These are phyloP conservation scores for Naegleria lovaniensis DNA, from an alignment of 208 protist genomes.

Conservation along the genomic window DNA sequence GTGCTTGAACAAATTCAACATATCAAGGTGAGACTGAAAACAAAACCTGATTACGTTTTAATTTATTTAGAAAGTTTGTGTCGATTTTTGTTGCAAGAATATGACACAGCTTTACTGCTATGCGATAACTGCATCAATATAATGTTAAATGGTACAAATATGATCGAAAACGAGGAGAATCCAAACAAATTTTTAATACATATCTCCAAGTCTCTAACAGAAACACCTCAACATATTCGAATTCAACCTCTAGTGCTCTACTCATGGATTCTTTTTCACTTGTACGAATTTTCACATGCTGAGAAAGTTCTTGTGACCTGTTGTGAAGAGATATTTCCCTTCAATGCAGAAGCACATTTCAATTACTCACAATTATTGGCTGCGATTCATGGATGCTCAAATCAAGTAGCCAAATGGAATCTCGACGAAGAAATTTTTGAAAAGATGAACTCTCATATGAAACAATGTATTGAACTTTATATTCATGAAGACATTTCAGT, in stretches of 20 bases:
- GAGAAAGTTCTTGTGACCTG: neutral
- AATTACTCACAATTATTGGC: neutral
- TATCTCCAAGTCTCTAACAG: too few relatives aligned
- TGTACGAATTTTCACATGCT: neutral
- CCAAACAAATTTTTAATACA: too few relatives aligned
- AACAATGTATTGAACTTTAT: neutral
- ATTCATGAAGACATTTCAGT: neutral
- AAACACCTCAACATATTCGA: neutral
- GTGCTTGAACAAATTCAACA: neutral
- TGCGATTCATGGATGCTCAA: neutral
- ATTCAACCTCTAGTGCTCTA: neutral
- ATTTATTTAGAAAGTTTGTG: neutral
- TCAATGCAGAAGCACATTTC: neutral
- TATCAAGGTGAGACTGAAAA: too few relatives aligned
- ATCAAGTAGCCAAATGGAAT: neutral
- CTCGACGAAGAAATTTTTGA: neutral
- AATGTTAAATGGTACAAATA: neutral
- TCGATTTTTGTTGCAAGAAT: neutral
- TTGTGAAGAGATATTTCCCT: neutral
- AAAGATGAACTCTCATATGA: neutral
- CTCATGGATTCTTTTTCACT: neutral
- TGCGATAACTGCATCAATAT: neutral
- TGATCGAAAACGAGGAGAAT: neutral
- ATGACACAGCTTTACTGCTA: neutral
- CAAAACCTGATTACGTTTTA: neutral